A percentile compares a stretch with the other conserved stretches of the same genome.
phyloP scores from a whole-genome alignment of 306 rosid species.

The Ormosia semicastrata region DNA sequence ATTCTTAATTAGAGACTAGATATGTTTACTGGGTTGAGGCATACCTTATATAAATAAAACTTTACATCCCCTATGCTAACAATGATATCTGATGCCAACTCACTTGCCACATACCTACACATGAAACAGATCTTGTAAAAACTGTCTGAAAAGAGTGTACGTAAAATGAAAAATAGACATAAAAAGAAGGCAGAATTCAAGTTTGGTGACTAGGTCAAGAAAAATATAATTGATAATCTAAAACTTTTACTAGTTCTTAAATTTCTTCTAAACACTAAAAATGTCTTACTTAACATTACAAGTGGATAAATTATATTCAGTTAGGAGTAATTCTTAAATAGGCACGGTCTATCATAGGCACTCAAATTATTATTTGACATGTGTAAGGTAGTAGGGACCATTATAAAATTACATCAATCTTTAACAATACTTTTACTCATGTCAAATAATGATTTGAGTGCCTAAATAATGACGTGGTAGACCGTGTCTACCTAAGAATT shows the following conservation, averaged over 20 bases:
- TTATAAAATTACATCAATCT: no score
- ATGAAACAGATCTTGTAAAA: conserved; percentile 15
- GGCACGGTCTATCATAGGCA: no score
- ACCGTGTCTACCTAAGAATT: no score
- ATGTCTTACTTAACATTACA: conserved; percentile 1
- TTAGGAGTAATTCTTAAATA: no score
- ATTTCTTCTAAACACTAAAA: background rate
- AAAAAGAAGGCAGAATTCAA: background rate
- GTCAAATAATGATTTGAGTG: no score
- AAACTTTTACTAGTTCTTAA: background rate
- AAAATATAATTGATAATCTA: background rate
- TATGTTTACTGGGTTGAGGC: conserved; percentile 10
- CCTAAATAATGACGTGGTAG: no score
- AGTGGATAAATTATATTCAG: background rate
- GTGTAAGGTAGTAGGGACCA: no score
- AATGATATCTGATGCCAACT: conserved; percentile 72
- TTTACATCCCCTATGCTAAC: conserved; percentile 64
- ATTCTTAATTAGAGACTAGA: background rate
- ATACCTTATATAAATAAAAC: conserved; percentile 89
- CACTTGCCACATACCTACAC: conserved; percentile 87
- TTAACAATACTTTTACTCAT: no score
- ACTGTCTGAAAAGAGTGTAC: background rate
- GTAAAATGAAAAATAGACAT: background rate
- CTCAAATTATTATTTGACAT: no score
- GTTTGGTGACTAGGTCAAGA: background rate